Evolutionary conservation across 129 eudicot genomes (phyloP).

Genomic region (Daucus carota): DNA sequence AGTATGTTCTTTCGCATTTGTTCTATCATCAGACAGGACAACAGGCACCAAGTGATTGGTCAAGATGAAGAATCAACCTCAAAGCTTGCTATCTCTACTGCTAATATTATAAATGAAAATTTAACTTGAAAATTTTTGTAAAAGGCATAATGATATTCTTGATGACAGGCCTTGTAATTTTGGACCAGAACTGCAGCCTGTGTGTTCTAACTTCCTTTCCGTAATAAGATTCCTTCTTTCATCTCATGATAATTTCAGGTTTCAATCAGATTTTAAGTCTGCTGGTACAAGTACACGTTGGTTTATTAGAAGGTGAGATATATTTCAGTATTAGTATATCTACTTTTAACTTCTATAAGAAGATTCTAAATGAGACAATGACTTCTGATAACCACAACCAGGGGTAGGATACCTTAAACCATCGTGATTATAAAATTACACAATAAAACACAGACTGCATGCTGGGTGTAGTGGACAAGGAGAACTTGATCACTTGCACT

Average conservation of each 20-base stretch:
- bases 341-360: too few relatives aligned
- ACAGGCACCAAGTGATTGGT: background rate
- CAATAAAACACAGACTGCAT: background rate
- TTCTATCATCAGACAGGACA: background rate
- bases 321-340: too few relatives aligned
- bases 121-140: background rate
- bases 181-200: background rate
- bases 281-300: too few relatives aligned
- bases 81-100: background rate
- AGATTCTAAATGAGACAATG: background rate
- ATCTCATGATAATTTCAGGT: background rate
- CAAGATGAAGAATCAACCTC: background rate
- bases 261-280: background rate
- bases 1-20: background rate
- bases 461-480: background rate
- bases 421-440: background rate
- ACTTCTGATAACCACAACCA: background rate
- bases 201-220: background rate
- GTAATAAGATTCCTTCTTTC: background rate
- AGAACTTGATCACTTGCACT: background rate
- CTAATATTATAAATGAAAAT: background rate
- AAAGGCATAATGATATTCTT: background rate
- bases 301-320: too few relatives aligned
- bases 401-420: background rate
- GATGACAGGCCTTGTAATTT: background rate